Evolutionary conservation across 257 asterid species (phyloP), one percentile per base, ranked within the genome.

Genomic region (Anisodus tanguticus): DNA sequence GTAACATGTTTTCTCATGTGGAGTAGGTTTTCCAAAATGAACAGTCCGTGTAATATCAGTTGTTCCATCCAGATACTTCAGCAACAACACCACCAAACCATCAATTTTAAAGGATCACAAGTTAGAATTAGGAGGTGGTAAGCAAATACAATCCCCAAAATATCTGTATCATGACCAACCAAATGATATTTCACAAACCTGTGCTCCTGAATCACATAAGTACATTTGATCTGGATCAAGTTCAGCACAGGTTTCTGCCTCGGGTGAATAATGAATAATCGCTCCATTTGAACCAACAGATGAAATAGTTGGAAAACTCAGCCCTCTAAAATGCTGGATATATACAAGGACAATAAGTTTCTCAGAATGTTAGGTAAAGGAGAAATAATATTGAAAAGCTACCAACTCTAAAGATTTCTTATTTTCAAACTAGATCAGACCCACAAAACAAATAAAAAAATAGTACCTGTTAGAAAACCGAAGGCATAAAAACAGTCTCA

Each of bases 281-380:
- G 98, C 99, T 37, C 97, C 98, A 89, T 96, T 94, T 60, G 98
- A 88, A 88, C 99, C 99, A 81, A 93, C 98, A n/a, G 97, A 94
- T 69, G 99, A 96, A 86, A 93, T 96, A 47, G 98, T 94, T 64
- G 94, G 95, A 84, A 96, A 96, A 89, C 99, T 96, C 93, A 96
- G 87, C 72, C 99, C 99, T 89, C 90, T 91, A 81, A 94, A 94
- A 87, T 93, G 91, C 98, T 96, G 93, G 85, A 66, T 81, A 84
- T 37, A 39, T 79, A 88, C 43, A 16, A 55, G 69, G 22, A 35
- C 84, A 47, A 39, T 31, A 5, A 11, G 72, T 53, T 31, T 60
- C 60, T 60, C 62, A 87, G 55, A 81, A 85, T 37, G 35, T 60
- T 15, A 53, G 39, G 35, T 8, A 78, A 83, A 68, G 58, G 84